A percentile compares a stretch with the other conserved stretches of the same genome.
Evolutionary conservation across 1,284 basidiomycete genomes (phyloP).

Genomic region (Marasmius sp.): DNA sequence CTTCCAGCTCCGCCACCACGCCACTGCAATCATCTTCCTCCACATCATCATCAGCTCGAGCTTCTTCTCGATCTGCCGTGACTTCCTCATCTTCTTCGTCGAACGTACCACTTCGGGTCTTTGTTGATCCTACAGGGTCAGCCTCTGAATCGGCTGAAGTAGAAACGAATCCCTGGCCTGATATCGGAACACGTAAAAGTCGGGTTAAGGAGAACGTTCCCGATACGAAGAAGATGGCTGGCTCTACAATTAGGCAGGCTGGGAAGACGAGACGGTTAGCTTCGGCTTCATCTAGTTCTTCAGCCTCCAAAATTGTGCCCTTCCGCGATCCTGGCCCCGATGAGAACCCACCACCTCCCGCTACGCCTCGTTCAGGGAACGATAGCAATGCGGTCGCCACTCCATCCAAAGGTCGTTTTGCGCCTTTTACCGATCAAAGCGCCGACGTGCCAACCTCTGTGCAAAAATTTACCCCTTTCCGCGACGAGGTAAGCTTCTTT

Average conservation of each 20-base stretch:
- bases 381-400: conserved; percentile 29
- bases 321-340: conserved; percentile 53
- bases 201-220: conserved; percentile 75
- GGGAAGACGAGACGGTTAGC: conserved; percentile 52
- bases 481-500: conserved; percentile 56
- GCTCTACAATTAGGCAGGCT: conserved; percentile 62
- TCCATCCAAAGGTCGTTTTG: conserved; percentile 29
- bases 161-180: conserved; percentile 54
- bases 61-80: conserved; percentile 11
- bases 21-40: conserved; percentile 30
- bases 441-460: conserved; percentile 36
- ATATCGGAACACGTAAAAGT: conserved; percentile 71
- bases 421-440: conserved; percentile 38
- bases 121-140: conserved; percentile 64
- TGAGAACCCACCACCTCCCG: conserved; percentile 32
- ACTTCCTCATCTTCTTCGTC: conserved; percentile 36
- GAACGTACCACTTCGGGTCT: conserved; percentile 64
- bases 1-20: conserved; percentile 22
- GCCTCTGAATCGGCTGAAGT: conserved; percentile 42
- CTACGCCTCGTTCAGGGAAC: not conserved
- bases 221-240: conserved; percentile 63
- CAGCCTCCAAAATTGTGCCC: conserved; percentile 50
- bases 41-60: conserved; percentile 11
- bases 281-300: conserved; percentile 35
- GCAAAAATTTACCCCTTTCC: conserved; percentile 64